Percentiles rank a stretch among this genome's conserved stretches.
phyloP scores from a whole-genome alignment of 768 basidiomycete species.

The Amanita inopinata region DNA sequence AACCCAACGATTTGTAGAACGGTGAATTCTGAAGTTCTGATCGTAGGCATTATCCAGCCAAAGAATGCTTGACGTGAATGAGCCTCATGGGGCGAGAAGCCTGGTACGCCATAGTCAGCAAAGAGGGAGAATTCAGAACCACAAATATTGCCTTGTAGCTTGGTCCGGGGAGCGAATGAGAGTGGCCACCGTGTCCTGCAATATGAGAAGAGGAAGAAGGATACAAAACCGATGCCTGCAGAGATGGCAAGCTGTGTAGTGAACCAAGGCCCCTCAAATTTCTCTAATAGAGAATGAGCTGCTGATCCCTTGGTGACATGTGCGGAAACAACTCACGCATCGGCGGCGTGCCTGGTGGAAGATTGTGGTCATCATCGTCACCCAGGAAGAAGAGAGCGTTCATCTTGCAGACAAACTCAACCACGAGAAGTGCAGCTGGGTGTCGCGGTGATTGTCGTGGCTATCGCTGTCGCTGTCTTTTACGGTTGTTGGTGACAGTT shows the following conservation, averaged over 20 bases:
- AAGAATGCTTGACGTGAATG: conserved; percentile 83
- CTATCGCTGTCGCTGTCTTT: neutral
- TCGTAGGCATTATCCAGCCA: conserved; percentile 93
- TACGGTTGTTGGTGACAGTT: no score
- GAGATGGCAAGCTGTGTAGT: conserved; percentile 82
- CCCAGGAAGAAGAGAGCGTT: conserved; percentile 12
- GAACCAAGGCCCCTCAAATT: conserved; percentile 93
- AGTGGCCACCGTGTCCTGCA: conserved; percentile 83
- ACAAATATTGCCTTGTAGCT: conserved; percentile 62
- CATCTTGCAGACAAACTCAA: neutral
- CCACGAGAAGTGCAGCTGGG: neutral
- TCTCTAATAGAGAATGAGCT: conserved; percentile 31
- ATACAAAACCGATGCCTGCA: conserved; percentile 60
- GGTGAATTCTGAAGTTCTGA: conserved; percentile 84
- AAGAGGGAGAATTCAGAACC: conserved; percentile 6
- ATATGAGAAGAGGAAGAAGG: conserved; percentile 85
- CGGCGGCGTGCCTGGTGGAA: conserved; percentile 57
- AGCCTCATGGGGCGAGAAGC: conserved; percentile 89
- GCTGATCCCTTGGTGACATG: neutral
- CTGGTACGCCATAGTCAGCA: conserved; percentile 26
- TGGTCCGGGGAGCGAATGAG: conserved; percentile 87
- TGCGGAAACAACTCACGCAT: conserved; percentile 33
- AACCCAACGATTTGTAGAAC: conserved; percentile 94
- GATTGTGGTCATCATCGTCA: conserved; percentile 26
- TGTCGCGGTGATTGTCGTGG: neutral